These are phyloP conservation scores for Nakaseomyces sp. DNA, from an alignment of 1,139 yeast species.

Conservation along the genomic window DNA sequence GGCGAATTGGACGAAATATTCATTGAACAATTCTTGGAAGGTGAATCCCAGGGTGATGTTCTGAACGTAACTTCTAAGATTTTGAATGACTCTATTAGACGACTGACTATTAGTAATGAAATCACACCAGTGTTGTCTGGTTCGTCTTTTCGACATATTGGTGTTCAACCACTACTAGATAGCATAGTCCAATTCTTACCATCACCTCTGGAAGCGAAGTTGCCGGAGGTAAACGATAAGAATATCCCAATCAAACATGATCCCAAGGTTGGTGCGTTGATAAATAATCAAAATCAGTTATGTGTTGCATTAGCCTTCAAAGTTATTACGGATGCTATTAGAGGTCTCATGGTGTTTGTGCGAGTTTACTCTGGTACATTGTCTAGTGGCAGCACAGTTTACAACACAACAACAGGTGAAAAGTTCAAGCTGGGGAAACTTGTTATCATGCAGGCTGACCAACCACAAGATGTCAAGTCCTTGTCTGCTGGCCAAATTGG, in stretches of 20 bases:
- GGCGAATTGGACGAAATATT: slow-evolving; percentile 74
- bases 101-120: slow-evolving; percentile 48
- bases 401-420: slow-evolving; percentile 63
- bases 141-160: slow-evolving; percentile 83
- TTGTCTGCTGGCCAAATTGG: slow-evolving; percentile 81
- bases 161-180: slow-evolving; percentile 90
- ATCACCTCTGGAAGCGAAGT: slow-evolving; percentile 56
- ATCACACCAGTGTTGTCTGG: slow-evolving; percentile 86
- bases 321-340: slow-evolving; percentile 73
- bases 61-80: slow-evolving; percentile 44
- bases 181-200: slow-evolving; percentile 73
- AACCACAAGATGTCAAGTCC: slow-evolving; percentile 57
- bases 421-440: slow-evolving; percentile 59
- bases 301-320: slow-evolving; percentile 86
- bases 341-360: slow-evolving; percentile 79
- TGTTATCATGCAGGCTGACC: slow-evolving; percentile 81
- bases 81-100: slow-evolving; percentile 51
- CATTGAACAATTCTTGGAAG: slow-evolving; percentile 66
- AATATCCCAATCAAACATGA: slow-evolving; percentile 36
- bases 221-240: slow-evolving; percentile 45
- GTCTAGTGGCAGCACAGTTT: slow-evolving; percentile 49
- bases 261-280: slow-evolving; percentile 39
- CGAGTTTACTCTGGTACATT: slow-evolving; percentile 80
- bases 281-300: slow-evolving; percentile 48
- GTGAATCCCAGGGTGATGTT: slow-evolving; percentile 47